A percentile compares a stretch with the other conserved stretches of the same genome.
Evolutionary conservation across 2,329 filamentous ascomycete species (phyloP).

Genomic region (Arthrinium puccinioides): DNA sequence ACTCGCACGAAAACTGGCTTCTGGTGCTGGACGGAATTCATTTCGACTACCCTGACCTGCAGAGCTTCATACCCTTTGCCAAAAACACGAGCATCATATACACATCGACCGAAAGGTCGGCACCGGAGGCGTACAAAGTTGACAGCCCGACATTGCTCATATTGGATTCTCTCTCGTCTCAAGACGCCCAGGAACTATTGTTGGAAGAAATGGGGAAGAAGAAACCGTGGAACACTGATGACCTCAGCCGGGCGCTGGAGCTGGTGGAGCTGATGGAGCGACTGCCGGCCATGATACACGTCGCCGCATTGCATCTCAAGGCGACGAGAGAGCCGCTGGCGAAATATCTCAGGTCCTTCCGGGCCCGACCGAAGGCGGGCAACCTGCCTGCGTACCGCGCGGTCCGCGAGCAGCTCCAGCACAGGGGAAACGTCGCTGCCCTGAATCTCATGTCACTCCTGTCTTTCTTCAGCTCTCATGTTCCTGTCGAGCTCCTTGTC

Average conservation of each 20-base stretch:
- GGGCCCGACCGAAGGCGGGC: constrained; percentile 46
- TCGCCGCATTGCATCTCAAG: constrained; percentile 54
- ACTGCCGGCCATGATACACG: constrained; percentile 61
- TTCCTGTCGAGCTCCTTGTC: constrained; percentile 59
- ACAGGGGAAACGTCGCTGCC: constrained; percentile 41
- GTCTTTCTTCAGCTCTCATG: constrained; percentile 56
- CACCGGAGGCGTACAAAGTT: constrained; percentile 46
- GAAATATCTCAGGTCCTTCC: constrained; percentile 51
- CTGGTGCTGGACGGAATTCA: constrained; percentile 60
- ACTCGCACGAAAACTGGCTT: constrained; percentile 55
- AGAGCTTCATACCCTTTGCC: constrained; percentile 57
- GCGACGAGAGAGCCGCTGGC: constrained; percentile 54
- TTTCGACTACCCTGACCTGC: constrained; percentile 50
- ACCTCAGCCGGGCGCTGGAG: constrained; percentile 50
- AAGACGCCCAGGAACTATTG: constrained; percentile 53
- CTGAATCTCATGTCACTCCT: constrained; percentile 59
- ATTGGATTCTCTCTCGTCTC: constrained; percentile 44
- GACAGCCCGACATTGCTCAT: constrained; percentile 51
- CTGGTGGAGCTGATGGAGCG: constrained; percentile 57
- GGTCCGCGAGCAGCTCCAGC: constrained; percentile 41
- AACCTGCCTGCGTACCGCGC: constrained; percentile 38
- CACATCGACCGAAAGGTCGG: constrained; percentile 56
- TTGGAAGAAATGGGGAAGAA: constrained; percentile 55
- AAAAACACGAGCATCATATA: constrained; percentile 59
- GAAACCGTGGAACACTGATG: constrained; percentile 44